Evolutionary conservation across 2,329 filamentous ascomycete genomes (phyloP).

Genomic region (Drechslerella stenobrocha): DNA sequence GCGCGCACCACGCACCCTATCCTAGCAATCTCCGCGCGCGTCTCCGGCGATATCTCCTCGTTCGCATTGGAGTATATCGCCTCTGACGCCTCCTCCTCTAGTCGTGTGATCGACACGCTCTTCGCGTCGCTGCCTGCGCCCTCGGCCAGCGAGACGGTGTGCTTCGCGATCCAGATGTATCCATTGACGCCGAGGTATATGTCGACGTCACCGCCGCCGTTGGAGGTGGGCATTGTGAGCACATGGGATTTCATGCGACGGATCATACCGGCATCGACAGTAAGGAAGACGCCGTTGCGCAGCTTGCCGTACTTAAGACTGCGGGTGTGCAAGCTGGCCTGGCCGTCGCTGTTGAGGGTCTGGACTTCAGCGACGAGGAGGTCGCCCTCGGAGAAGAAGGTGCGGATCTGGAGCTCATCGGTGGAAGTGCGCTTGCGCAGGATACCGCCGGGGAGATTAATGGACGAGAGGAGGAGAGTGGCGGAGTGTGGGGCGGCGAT

Average conservation of each 20-base stretch:
- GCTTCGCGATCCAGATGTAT: slow-evolving; percentile 92
- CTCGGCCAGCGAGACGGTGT: slow-evolving; percentile 59
- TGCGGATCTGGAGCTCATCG: slow-evolving; percentile 93
- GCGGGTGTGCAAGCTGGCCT: slow-evolving; percentile 84
- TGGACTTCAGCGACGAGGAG: slow-evolving; percentile 94
- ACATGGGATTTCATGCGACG: slow-evolving; percentile 82
- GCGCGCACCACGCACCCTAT: slow-evolving; percentile 79
- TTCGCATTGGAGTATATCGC: slow-evolving; percentile 96
- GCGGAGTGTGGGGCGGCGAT: slow-evolving; percentile 86
- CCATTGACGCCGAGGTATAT: slow-evolving; percentile 93
- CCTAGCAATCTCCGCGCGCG: slow-evolving; percentile 83
- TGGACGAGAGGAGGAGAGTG: slow-evolving; percentile 78
- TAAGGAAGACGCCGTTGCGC: slow-evolving; percentile 85
- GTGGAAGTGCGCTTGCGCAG: slow-evolving; percentile 88
- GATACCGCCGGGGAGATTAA: slow-evolving; percentile 93
- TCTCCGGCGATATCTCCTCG: slow-evolving; percentile 74
- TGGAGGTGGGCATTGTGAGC: slow-evolving; percentile 71
- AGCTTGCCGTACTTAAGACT: slow-evolving; percentile 93
- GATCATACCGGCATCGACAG: slow-evolving; percentile 78
- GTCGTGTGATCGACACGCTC: slow-evolving; percentile 71
- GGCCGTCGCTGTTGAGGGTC: slow-evolving; percentile 80
- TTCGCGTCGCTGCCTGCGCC: slow-evolving; percentile 55
- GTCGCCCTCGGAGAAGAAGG: slow-evolving; percentile 96
- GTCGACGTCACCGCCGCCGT: slow-evolving; percentile 71
- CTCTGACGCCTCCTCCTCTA: slow-evolving; percentile 83